Base-by-base conservation (phyloP, 306 rosid species). In the Rosa persica region DNA sequence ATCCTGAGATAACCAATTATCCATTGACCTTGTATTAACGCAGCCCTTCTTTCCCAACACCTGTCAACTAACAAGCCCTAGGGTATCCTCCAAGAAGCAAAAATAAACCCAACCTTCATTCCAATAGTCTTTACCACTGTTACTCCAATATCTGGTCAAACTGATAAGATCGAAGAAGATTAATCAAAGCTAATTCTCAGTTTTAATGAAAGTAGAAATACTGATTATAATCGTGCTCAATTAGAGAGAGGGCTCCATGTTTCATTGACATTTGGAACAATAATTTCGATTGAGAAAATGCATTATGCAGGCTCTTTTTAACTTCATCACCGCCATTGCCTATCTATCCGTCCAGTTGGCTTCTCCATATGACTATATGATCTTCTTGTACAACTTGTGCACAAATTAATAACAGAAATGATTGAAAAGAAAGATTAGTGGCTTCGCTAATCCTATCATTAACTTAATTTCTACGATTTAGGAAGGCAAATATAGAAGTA, bases 331-430 rank as follows among this genome's bases (percentile, higher is more conserved):
- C 51, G 73, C 17, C 76, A 34, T 48, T 67, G 61, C 39, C 46
- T 52, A 81, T 74, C 78, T 25, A 78, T 72, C 77, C 81, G 70
- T 66, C 72, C 74, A 81, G 34, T 13, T 68, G 81, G 65, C 85
- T 61, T 67, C 36, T 80, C 42, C 39, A 30, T 47, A 49, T 7
- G 74, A 43, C 30, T 10, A 12, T 12, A 34, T 40, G 43, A 77
- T 74, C 46, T 62, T 71, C 42, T 47, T 23, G 54, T 8, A 44
- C 23, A 13, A 48, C 55, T 46, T 42, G 42, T 34, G n/a, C 49
- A 78, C 49, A 73, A 58, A 47, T 34, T 5, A 57, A 57, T 30
- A 61, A 57, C n/a, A 6, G 30, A 38, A 72, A 36, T 73, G 10
- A 68, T n/a, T 20, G 30, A 44, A 55, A 65, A 73, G 72, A 51